A percentile compares a stretch with the other conserved stretches of the same genome.
Evolutionary conservation across 2,329 filamentous ascomycete genomes (phyloP).

Genomic region (Cadophora sp.): DNA sequence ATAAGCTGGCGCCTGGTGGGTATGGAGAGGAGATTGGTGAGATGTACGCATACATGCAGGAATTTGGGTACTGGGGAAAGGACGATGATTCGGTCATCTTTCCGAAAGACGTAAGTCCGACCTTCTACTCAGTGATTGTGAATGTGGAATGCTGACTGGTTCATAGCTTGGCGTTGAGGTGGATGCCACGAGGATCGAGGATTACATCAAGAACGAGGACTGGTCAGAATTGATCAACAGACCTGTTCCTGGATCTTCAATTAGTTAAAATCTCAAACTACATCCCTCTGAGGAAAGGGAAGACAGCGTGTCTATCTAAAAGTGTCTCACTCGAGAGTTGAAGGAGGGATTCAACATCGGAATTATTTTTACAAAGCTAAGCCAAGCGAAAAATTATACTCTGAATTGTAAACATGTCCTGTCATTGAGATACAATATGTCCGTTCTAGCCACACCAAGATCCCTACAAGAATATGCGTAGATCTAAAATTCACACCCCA

Average conservation of each 20-base stretch:
- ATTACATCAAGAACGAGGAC: slow-evolving; percentile 32
- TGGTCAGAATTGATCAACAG: slow-evolving; percentile 28
- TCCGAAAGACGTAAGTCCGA: slow-evolving; percentile 29
- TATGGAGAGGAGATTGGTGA: slow-evolving; percentile 43
- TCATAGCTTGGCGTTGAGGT: slow-evolving; percentile 27
- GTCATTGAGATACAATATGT: too few relatives aligned
- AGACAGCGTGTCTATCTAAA: too few relatives aligned
- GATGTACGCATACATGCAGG: slow-evolving; percentile 40
- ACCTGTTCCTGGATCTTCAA: slow-evolving; percentile 16
- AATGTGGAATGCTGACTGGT: neutral
- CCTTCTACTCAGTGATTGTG: neutral
- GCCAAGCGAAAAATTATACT: too few relatives aligned
- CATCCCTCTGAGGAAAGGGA: neutral
- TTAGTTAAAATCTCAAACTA: neutral
- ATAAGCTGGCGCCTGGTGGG: slow-evolving; percentile 36
- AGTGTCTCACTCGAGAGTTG: too few relatives aligned
- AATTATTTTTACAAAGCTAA: too few relatives aligned
- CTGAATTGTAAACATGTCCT: too few relatives aligned
- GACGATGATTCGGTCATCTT: slow-evolving; percentile 40
- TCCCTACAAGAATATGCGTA: too few relatives aligned
- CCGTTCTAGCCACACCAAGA: too few relatives aligned
- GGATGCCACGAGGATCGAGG: slow-evolving; percentile 26
- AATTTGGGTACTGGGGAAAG: slow-evolving; percentile 47
- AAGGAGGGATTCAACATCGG: too few relatives aligned
- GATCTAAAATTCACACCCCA: too few relatives aligned